Conservation (phyloP, 139 green algal species). For the Picochlorum costavermella region DNA sequence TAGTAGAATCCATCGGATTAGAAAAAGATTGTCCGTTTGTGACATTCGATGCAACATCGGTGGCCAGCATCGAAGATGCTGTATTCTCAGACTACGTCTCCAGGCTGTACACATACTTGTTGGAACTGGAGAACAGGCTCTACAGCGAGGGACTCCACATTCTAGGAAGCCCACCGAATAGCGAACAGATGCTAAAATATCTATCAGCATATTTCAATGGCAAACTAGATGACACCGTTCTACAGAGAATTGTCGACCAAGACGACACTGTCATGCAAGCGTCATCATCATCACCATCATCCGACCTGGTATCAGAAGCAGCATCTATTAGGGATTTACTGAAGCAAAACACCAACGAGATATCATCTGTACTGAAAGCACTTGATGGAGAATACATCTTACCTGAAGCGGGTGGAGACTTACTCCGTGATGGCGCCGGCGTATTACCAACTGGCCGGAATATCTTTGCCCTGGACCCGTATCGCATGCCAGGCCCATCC, state of each 20-base stretch:
- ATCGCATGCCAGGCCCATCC: slow-evolving; percentile 85
- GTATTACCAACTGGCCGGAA: slow-evolving; percentile 95
- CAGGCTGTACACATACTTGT: slow-evolving; percentile 79
- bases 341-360: slow-evolving; percentile 72
- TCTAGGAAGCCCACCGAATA: slow-evolving; percentile 58
- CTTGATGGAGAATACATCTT: slow-evolving; percentile 83
- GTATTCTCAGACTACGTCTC: slow-evolving; percentile 62
- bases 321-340: slow-evolving; percentile 73
- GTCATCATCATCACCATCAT: neutral
- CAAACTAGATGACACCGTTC: slow-evolving; percentile 44
- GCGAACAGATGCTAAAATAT: slow-evolving; percentile 51
- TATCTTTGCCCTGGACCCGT: slow-evolving; percentile 96
- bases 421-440: slow-evolving; percentile 87
- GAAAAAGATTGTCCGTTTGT: slow-evolving; percentile 64
- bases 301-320: slow-evolving; percentile 53
- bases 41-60: neutral
- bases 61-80: slow-evolving; percentile 20
- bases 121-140: slow-evolving; percentile 84
- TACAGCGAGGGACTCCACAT: slow-evolving; percentile 93
- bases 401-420: slow-evolving; percentile 82
- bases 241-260: slow-evolving; percentile 46
- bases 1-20: slow-evolving; percentile 38
- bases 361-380: slow-evolving; percentile 53
- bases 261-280: neutral
- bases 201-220: slow-evolving; percentile 64